Evolutionary conservation across 805 yeast genomes (phyloP), one percentile per base, ranked within the genome.

Genomic region (Hanseniaspora nectarophila): DNA sequence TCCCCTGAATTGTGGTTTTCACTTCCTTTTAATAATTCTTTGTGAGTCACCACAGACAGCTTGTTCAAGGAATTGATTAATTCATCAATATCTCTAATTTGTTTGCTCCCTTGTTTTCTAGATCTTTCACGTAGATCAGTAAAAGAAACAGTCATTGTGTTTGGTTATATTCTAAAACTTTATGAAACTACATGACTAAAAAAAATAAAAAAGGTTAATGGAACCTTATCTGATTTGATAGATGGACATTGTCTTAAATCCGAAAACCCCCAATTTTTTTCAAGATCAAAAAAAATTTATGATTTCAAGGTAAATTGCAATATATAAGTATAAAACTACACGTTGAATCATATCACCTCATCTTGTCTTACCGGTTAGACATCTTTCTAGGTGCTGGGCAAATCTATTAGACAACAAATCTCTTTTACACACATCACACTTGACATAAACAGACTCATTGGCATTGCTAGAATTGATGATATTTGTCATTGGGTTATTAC

Each of bases 321-420:
- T n/a, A n/a, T n/a, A n/a, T n/a, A n/a, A n/a, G n/a, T n/a, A n/a
- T n/a, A n/a, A n/a, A n/a, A n/a, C n/a, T n/a, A n/a, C n/a, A n/a
- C n/a, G 31, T 6, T 28, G 31, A 28, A 28, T 28, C 8, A 9
- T 28, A 9, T 28, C 4, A 28, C 31, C 9, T 16, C 73, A 70
- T 57, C 80, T 68, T 24, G 72, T 70, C 54, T 85, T 74, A 12
- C 96, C 84, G 42, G 86, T 85, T 23, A 88, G 66, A 63, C 98
- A 90, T 59, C 95, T 79, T 63, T 88, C 94, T 29, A 90, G 73
- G 67, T 90, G 98, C 39, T 85, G 88, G 2, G 97, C 97, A 72
- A 86, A 89, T 54, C 98, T 71, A 35, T 85, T 82, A 0, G 95
- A 95, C 0, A 95, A 90, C 7, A 90, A 82, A 60, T 82, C 86